A percentile compares a stretch with the other conserved stretches of the same genome.
phyloP scores from a whole-genome alignment of 805 yeast species.

The Ogataea nitratoaversa region DNA sequence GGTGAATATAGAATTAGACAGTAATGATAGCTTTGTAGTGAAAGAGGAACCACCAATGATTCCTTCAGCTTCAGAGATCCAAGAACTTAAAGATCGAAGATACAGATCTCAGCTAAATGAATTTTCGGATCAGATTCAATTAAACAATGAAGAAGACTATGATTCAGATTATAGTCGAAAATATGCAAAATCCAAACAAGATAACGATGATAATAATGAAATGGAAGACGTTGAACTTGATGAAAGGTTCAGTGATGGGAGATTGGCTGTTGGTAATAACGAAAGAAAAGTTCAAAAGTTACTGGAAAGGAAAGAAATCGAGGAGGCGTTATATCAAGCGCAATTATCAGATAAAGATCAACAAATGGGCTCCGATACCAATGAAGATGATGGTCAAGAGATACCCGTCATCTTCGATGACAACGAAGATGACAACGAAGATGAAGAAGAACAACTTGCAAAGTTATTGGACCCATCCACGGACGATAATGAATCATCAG shows the following conservation, averaged over 20 bases:
- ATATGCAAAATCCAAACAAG: background rate
- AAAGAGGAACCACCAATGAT: conserved; percentile 9
- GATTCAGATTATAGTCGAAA: conserved; percentile 16
- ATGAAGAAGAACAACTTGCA: background rate
- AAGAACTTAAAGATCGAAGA: conserved; percentile 22
- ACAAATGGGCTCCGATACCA: too few relatives aligned
- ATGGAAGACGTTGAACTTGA: conserved; percentile 20
- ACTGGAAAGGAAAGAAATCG: conserved; percentile 28
- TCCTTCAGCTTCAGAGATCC: conserved; percentile 14
- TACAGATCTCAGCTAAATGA: conserved; percentile 9
- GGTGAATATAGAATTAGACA: too few relatives aligned
- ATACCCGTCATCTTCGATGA: too few relatives aligned
- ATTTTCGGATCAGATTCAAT: conserved; percentile 13
- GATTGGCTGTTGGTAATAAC: conserved; percentile 27
- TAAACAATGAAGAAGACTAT: conserved; percentile 18
- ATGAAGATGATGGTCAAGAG: too few relatives aligned
- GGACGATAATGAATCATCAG: background rate
- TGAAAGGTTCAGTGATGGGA: conserved; percentile 23
- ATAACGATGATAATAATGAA: conserved; percentile 9
- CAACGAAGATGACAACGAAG: conserved; percentile 8
- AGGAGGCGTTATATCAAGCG: conserved; percentile 31
- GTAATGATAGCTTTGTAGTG: background rate
- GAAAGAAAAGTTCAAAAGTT: conserved; percentile 25
- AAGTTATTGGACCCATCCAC: background rate
- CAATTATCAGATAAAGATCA: conserved; percentile 16